Percentiles rank a stretch among this genome's conserved stretches.
phyloP scores from a whole-genome alignment of 148 eudicot genomes.

The Cornus florida region DNA sequence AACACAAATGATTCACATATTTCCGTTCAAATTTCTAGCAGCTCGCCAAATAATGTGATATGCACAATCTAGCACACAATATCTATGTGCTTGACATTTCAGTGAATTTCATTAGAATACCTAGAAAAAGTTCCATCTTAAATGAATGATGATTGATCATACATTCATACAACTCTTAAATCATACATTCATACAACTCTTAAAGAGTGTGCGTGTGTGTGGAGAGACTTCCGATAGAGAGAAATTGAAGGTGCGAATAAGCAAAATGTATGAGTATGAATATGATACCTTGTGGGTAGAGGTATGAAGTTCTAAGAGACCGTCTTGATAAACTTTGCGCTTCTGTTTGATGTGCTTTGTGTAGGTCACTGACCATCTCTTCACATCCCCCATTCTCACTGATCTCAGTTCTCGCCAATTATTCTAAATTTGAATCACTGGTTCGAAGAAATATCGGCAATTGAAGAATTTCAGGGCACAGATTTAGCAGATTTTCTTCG shows the following conservation, averaged over 20 bases:
- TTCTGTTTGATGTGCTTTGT: constrained; percentile 88
- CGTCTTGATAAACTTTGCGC: constrained; percentile 88
- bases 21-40: background rate
- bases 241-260: background rate
- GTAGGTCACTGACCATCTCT: constrained; percentile 75
- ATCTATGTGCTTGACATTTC: background rate
- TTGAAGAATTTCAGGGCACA: no score
- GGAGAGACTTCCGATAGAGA: background rate
- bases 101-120: background rate
- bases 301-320: constrained; percentile 45
- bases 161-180: background rate
- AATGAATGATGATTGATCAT: background rate
- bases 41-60: background rate
- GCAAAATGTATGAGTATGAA: background rate
- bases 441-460: background rate
- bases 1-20: background rate
- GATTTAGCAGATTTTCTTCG: no score
- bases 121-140: constrained; percentile 6
- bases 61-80: background rate
- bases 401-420: background rate
- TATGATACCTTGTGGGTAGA: constrained; percentile 51
- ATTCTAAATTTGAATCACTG: background rate
- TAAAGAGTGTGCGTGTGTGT: no score
- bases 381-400: constrained; percentile 40
- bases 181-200: background rate